A percentile compares a stretch with the other conserved stretches of the same genome.
Evolutionary conservation across 345 rosid genomes (phyloP).

Genomic region (Clausena lansium): DNA sequence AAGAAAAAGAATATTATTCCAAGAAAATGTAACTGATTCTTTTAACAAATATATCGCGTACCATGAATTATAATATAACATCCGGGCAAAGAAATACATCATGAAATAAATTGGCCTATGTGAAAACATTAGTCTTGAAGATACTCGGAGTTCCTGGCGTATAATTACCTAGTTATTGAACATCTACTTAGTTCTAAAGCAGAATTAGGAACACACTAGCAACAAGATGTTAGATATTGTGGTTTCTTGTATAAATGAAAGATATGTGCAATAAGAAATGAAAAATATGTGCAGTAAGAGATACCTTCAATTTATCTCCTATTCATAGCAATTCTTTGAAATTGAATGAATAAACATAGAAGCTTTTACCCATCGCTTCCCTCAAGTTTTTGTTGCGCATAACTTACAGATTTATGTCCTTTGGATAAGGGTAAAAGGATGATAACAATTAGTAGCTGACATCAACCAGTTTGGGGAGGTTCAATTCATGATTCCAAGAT

Average conservation of each 20-base stretch:
- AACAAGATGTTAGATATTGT: not conserved
- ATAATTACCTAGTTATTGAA: not conserved
- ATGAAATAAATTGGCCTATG: not conserved
- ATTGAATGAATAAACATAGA: not conserved
- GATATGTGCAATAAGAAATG: not conserved
- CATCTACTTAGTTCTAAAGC: not conserved
- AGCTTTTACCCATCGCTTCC: not conserved
- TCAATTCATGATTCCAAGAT: not conserved
- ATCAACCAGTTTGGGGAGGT: not conserved
- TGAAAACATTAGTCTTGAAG: not conserved
- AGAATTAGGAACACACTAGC: not conserved
- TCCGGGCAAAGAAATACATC: not conserved
- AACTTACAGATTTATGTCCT: not conserved
- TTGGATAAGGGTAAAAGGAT: not conserved
- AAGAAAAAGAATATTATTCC: not conserved
- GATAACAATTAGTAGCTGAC: not conserved
- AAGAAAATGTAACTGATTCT: not conserved
- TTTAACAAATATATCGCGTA: not conserved
- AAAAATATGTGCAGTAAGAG: not conserved
- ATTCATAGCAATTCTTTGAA: not conserved
- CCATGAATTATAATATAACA: not conserved
- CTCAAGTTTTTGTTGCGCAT: not conserved
- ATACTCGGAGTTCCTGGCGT: not conserved
- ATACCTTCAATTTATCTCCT: not conserved
- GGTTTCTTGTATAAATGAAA: not conserved